Evolutionary conservation across 805 yeast genomes (phyloP).

Genomic region (Metschnikowia vanudenii): DNA sequence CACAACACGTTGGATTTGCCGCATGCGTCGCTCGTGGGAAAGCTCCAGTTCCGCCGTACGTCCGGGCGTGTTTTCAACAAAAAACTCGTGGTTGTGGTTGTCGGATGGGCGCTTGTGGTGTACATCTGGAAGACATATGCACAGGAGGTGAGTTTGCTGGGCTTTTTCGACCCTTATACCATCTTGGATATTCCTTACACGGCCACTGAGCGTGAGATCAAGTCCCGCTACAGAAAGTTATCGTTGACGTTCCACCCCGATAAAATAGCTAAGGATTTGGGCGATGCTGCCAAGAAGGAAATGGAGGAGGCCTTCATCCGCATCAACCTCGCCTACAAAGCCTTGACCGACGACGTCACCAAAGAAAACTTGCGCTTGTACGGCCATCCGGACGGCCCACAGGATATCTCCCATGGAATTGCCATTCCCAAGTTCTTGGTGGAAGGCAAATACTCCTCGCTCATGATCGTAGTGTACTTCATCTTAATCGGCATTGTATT

Average conservation of each 20-base stretch:
- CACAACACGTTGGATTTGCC: constrained; percentile 30
- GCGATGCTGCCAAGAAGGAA: constrained; percentile 52
- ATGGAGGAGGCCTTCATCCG: constrained; percentile 76
- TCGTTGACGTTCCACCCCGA: constrained; percentile 93
- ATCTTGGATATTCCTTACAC: constrained; percentile 69
- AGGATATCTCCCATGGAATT: constrained; percentile 84
- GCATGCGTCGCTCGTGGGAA: constrained; percentile 23
- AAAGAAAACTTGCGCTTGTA: constrained; percentile 79
- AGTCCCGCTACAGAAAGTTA: constrained; percentile 78
- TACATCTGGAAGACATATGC: constrained; percentile 37
- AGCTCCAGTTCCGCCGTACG: constrained; percentile 28
- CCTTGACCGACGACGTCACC: constrained; percentile 85
- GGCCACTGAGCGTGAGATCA: constrained; percentile 73
- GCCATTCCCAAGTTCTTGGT: constrained; percentile 91
- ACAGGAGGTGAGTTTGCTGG: constrained; percentile 45
- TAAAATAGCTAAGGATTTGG: constrained; percentile 66
- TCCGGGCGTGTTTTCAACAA: constrained; percentile 39
- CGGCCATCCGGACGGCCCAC: constrained; percentile 99
- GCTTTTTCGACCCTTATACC: constrained; percentile 86
- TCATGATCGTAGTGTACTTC: constrained; percentile 63
- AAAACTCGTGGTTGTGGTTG: constrained; percentile 29
- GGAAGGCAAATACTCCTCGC: constrained; percentile 71
- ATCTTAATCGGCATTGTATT: constrained; percentile 70
- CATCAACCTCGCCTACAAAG: constrained; percentile 89
- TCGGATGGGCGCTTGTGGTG: constrained; percentile 64